These are phyloP conservation scores for Lachancea sp. DNA, from an alignment of 805 yeast species.

Conservation along the genomic window DNA sequence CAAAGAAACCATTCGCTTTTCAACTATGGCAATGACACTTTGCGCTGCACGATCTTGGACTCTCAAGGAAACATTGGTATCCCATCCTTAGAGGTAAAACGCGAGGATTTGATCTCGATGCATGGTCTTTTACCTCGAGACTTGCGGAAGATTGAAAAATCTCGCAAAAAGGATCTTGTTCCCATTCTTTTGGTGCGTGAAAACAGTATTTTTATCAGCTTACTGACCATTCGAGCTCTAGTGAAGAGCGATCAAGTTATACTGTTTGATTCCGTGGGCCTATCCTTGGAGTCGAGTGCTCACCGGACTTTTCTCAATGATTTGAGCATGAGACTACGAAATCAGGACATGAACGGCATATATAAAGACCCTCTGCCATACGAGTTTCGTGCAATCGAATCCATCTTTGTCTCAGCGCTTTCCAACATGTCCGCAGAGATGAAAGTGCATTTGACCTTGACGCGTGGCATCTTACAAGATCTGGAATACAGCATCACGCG, in stretches of 20 bases:
- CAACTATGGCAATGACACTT: conserved; percentile 34
- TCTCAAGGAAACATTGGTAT: conserved; percentile 58
- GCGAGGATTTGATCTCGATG: conserved; percentile 61
- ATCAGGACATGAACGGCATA: conserved; percentile 17
- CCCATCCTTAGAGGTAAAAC: conserved; percentile 66
- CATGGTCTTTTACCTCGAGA: conserved; percentile 86
- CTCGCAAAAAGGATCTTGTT: conserved; percentile 51
- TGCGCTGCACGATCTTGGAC: conserved; percentile 81
- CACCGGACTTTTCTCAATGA: conserved; percentile 24
- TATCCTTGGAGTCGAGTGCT: conserved; percentile 24
- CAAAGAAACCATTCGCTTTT: conserved; percentile 33
- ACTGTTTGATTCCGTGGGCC: conserved; percentile 53
- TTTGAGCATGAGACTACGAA: conserved; percentile 19
- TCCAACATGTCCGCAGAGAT: conserved; percentile 77
- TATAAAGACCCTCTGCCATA: conserved; percentile 52
- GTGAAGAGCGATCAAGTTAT: conserved; percentile 67
- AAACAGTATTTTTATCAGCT: conserved; percentile 65
- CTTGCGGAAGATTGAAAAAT: conserved; percentile 78
- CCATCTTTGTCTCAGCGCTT: conserved; percentile 74
- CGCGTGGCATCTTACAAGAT: conserved; percentile 65
- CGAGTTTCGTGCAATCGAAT: conserved; percentile 86
- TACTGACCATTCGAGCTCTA: conserved; percentile 75
- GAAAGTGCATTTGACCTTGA: conserved; percentile 73
- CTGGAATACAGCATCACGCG: conserved; percentile 79
- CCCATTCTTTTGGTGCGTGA: conserved; percentile 76